These are phyloP conservation scores for Apostasia shenzhenica DNA, from an alignment of 106 monocot species.

Conservation along the genomic window DNA sequence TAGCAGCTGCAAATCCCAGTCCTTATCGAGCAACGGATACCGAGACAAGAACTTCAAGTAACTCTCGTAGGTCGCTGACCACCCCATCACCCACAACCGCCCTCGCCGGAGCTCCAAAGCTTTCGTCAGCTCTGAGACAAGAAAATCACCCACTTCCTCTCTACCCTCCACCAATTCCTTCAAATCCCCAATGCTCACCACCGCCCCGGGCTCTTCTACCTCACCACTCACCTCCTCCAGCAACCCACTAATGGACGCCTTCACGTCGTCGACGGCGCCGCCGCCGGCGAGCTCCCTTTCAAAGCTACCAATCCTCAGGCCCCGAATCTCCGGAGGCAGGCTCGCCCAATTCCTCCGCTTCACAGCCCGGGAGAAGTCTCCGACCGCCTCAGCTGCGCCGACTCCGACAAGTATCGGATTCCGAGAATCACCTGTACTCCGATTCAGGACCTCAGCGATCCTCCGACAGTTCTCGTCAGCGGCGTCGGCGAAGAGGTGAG, in stretches of 20 bases:
- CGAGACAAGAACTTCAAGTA: constrained; percentile 38
- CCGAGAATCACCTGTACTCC: not conserved
- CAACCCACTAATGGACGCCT: not conserved
- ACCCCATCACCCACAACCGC: constrained; percentile 59
- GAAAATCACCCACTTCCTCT: constrained; percentile 10
- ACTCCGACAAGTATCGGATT: constrained; percentile 66
- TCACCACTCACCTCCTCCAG: constrained; percentile 17
- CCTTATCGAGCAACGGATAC: constrained; percentile 22
- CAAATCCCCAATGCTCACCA: constrained; percentile 58
- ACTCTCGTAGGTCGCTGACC: constrained; percentile 63
- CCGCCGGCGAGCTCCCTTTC: constrained; percentile 16
- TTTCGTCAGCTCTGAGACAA: constrained; percentile 48
- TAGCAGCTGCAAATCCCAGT: constrained; percentile 31
- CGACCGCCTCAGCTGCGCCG: constrained; percentile 44
- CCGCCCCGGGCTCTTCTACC: constrained; percentile 17
- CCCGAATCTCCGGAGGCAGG: constrained; percentile 27
- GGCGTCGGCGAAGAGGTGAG: not conserved
- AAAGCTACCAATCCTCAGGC: constrained; percentile 19
- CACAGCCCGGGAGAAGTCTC: constrained; percentile 28
- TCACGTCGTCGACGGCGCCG: not conserved
- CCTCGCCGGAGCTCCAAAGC: constrained; percentile 25
- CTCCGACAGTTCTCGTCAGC: constrained; percentile 43
- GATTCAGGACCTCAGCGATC: constrained; percentile 45
- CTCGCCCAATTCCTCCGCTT: constrained; percentile 19
- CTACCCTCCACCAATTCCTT: constrained; percentile 35